Conservation (phyloP, 768 basidiomycete genomes). For the Artomyces pyxidatus region DNA sequence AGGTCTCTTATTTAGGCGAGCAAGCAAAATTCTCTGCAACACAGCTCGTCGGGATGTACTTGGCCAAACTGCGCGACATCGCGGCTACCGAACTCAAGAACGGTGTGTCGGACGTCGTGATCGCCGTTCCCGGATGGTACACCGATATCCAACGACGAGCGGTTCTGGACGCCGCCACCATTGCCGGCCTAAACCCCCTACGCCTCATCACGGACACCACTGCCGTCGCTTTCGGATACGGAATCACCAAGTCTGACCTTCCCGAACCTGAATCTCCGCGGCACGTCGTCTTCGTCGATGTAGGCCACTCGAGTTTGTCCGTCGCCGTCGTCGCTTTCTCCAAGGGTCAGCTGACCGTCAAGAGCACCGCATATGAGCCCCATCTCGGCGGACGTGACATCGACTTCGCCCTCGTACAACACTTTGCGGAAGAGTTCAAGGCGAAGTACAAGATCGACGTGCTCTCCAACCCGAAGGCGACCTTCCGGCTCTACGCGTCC, state of each 20-base stretch:
- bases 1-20: conserved; percentile 91
- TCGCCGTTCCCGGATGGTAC: conserved; percentile 96
- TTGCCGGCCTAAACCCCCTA: conserved; percentile 85
- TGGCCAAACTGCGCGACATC: conserved; percentile 87
- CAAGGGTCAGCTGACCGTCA: conserved; percentile 86
- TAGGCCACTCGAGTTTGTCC: conserved; percentile 88
- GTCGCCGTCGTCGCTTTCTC: conserved; percentile 87
- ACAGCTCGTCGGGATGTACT: conserved; percentile 86
- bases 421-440: conserved; percentile 92
- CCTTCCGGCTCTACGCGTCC: conserved; percentile 80
- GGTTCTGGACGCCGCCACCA: conserved; percentile 78
- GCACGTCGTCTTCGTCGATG: conserved; percentile 90
- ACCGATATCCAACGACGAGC: conserved; percentile 91
- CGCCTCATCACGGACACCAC: conserved; percentile 97
- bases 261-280: conserved; percentile 76
- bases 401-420: conserved; percentile 80
- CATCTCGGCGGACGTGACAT: conserved; percentile 96
- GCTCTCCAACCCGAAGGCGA: conserved; percentile 81
- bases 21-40: conserved; percentile 72
- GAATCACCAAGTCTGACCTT: conserved; percentile 97
- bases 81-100: conserved; percentile 79
- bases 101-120: conserved; percentile 84
- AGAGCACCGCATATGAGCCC: conserved; percentile 83
- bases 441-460: conserved; percentile 98
- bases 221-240: conserved; percentile 93